Percentiles rank a stretch among this genome's conserved stretches.
These are phyloP conservation scores for Boletus huronensis DNA, from an alignment of 768 basidiomycete species.

Conservation along the genomic window DNA sequence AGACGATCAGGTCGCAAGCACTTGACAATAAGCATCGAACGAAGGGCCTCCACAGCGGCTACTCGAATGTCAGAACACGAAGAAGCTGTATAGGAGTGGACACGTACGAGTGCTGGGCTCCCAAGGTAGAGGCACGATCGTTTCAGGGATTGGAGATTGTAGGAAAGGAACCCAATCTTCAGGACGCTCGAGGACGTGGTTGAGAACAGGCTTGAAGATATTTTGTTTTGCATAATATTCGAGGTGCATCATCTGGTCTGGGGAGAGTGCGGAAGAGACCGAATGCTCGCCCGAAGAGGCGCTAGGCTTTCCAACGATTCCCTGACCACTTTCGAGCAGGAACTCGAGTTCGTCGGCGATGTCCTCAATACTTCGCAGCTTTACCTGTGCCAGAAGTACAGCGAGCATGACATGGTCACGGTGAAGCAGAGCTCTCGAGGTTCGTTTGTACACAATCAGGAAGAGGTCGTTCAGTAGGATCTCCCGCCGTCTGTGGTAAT, in stretches of 20 bases:
- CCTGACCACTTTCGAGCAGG: slow-evolving; percentile 84
- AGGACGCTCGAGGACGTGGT: slow-evolving; percentile 57
- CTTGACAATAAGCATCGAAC: slow-evolving; percentile 76
- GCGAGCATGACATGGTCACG: slow-evolving; percentile 90
- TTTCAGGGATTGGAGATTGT: slow-evolving; percentile 62
- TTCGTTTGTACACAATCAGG: slow-evolving; percentile 81
- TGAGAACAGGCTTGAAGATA: slow-evolving; percentile 74
- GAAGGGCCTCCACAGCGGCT: slow-evolving; percentile 75
- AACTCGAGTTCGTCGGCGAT: slow-evolving; percentile 86
- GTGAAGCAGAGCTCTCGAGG: slow-evolving; percentile 86
- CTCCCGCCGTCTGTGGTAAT: slow-evolving; percentile 67
- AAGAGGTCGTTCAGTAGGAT: slow-evolving; percentile 88
- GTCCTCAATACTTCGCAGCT: slow-evolving; percentile 75
- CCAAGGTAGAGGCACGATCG: slow-evolving; percentile 74
- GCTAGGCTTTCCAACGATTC: slow-evolving; percentile 40
- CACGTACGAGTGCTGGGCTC: slow-evolving; percentile 70
- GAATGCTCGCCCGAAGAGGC: slow-evolving; percentile 35
- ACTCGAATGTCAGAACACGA: slow-evolving; percentile 15
- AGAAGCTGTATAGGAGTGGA: not conserved
- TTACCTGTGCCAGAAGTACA: slow-evolving; percentile 85
- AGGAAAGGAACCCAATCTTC: slow-evolving; percentile 73
- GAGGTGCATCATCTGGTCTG: slow-evolving; percentile 69
- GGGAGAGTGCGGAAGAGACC: slow-evolving; percentile 47
- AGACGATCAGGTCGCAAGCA: slow-evolving; percentile 92
- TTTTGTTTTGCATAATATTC: slow-evolving; percentile 66